A percentile compares a stretch with the other conserved stretches of the same genome.
Conservation (phyloP, 2,329 filamentous ascomycete species). For the Apiospora aurea region DNA sequence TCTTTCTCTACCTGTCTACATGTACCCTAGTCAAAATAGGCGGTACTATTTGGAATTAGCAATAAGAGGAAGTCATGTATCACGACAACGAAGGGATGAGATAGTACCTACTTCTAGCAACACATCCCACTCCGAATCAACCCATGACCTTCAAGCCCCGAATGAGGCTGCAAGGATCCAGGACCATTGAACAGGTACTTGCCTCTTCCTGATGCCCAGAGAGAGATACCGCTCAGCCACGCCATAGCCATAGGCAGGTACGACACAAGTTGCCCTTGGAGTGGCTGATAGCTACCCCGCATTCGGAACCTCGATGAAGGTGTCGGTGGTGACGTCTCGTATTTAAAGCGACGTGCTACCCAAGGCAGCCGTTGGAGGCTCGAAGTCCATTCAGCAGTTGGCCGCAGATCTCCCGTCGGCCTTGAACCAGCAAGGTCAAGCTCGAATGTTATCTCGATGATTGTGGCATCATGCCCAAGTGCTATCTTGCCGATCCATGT, state of each 20-base stretch:
- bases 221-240: background rate
- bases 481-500: background rate
- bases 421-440: background rate
- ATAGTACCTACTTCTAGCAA: no score
- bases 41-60: background rate
- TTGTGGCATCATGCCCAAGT: background rate
- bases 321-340: background rate
- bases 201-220: background rate
- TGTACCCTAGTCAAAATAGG: background rate
- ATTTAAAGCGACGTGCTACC: background rate
- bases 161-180: background rate
- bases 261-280: background rate
- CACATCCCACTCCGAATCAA: no score
- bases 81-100: no score
- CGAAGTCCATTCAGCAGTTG: background rate
- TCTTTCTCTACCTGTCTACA: no score
- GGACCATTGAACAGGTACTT: background rate
- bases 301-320: background rate
- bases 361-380: background rate
- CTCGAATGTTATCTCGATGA: background rate
- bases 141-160: no score
- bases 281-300: conserved; percentile 5
- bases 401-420: conserved; percentile 8
- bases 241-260: background rate
- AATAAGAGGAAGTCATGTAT: no score